Evolutionary conservation across 2,329 filamentous ascomycete genomes (phyloP), one percentile per base, ranked within the genome.

Genomic region (Hypocreales sp.): DNA sequence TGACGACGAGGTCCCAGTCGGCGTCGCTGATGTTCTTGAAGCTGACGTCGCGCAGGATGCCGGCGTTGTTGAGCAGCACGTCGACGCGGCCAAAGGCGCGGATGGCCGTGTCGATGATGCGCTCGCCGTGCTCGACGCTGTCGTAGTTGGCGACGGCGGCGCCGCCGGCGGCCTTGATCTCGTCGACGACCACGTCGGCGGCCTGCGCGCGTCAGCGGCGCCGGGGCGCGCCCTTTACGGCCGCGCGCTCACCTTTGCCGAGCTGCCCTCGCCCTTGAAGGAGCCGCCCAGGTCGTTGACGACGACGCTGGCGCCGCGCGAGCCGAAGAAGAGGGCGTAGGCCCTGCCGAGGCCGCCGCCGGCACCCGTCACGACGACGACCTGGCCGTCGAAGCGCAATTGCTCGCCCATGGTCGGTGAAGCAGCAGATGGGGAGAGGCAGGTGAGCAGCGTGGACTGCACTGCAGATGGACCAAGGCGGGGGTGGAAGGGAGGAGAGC

Each of bases 11-110:
- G 51, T 98, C 87, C 90, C 90, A 98, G 55, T 98, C 90, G 49
- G 79, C 60, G 53, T 98, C 90, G 55, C 79, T 90, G 72, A 95
- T 92, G 61, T 95, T 95, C 71, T 93, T 93, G 65, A 98, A 95
- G 67, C 81, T 87, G 49, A 95, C 56, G 60, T 95, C 86, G 35
- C 87, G 79, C 34, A 93, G 67, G 48, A 95, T 95, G 47, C 90
- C 87, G 35, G 90, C 90, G 51, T 95, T 98, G 69, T 98, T 98
- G 59, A 98, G 78, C 44, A 98, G 75, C 38, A 98, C 64, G 54
- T 98, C 87, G 56, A 98, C 72, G 45, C 87, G 81, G 41, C 87
- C 81, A 48, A 76, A 90, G 30, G 62, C 64, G 54, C 81, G 62
- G 50, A 90, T 79, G 43, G 81, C 81, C 15, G 80, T 86, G 40